Percentiles rank a stretch among this genome's conserved stretches.
These are phyloP conservation scores for Trifolium repens DNA, from an alignment of 306 rosid species.

Conservation along the genomic window DNA sequence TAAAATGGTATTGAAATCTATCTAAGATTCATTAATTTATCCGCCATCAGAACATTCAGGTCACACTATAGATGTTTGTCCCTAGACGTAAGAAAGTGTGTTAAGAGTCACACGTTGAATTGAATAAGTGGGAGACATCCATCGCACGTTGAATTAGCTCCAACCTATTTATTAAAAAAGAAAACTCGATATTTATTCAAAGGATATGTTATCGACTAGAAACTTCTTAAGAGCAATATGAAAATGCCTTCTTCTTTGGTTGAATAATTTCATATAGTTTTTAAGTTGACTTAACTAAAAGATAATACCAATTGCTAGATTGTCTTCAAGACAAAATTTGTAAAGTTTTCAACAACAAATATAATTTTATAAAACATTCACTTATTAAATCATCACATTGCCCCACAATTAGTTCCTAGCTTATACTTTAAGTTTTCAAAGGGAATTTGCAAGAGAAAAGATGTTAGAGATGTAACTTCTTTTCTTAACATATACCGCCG, in stretches of 20 bases:
- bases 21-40: too few species aligned
- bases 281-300: neutral
- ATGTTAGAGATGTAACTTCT: constrained; percentile 14
- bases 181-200: neutral
- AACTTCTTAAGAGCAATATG: neutral
- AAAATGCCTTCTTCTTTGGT: constrained; percentile 8
- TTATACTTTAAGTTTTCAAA: constrained; percentile 23
- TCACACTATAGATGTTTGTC: too few species aligned
- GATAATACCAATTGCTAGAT: constrained; percentile 6
- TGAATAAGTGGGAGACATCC: too few species aligned
- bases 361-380: neutral
- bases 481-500: neutral
- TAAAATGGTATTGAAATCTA: too few species aligned
- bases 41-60: too few species aligned
- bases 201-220: neutral
- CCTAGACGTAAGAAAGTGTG: too few species aligned
- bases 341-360: constrained; percentile 14
- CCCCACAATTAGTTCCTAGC: constrained; percentile 37
- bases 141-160: too few species aligned
- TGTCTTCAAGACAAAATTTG: constrained; percentile 24
- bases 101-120: too few species aligned
- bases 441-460: constrained; percentile 20
- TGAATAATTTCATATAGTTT: neutral
- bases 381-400: constrained; percentile 11
- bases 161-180: neutral